phyloP scores from a whole-genome alignment of 495 filamentous ascomycete species.

The Penicillium angulare region DNA sequence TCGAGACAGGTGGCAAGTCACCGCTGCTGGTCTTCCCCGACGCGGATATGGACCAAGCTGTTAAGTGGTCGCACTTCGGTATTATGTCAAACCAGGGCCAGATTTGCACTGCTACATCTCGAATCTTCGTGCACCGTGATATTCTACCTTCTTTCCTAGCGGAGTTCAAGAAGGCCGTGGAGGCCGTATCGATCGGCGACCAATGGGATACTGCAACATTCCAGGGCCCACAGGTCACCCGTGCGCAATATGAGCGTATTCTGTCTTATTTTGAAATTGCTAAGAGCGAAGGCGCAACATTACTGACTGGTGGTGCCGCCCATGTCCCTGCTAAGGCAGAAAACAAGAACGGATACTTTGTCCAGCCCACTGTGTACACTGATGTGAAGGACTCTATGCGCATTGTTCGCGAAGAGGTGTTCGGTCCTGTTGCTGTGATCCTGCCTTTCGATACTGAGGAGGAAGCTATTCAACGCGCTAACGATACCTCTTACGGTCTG shows the following conservation, averaged over 20 bases:
- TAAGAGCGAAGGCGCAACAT: constrained; percentile 76
- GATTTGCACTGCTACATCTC: constrained; percentile 84
- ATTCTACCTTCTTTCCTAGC: constrained; percentile 75
- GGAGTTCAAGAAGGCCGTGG: constrained; percentile 64
- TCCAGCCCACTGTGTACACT: constrained; percentile 71
- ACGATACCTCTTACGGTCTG: constrained; percentile 83
- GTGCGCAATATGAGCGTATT: constrained; percentile 76
- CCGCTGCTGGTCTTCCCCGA: constrained; percentile 84
- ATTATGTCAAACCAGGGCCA: constrained; percentile 77
- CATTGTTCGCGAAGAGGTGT: constrained; percentile 74
- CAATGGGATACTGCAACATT: constrained; percentile 71
- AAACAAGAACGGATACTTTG: constrained; percentile 59
- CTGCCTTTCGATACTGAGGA: constrained; percentile 77
- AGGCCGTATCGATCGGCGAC: constrained; percentile 68
- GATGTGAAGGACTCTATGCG: constrained; percentile 65
- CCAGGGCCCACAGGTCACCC: constrained; percentile 88
- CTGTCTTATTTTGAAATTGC: constrained; percentile 76
- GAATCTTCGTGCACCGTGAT: constrained; percentile 75
- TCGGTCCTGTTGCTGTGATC: constrained; percentile 87
- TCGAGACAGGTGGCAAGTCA: constrained; percentile 88
- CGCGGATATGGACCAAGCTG: constrained; percentile 80
- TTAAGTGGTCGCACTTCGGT: constrained; percentile 78
- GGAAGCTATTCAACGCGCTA: constrained; percentile 78
- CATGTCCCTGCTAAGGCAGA: constrained; percentile 51
- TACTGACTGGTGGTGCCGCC: constrained; percentile 71